These are phyloP conservation scores for Aspergillus fumigatus DNA, from an alignment of 2,329 filamentous ascomycete genomes.

Conservation along the genomic window DNA sequence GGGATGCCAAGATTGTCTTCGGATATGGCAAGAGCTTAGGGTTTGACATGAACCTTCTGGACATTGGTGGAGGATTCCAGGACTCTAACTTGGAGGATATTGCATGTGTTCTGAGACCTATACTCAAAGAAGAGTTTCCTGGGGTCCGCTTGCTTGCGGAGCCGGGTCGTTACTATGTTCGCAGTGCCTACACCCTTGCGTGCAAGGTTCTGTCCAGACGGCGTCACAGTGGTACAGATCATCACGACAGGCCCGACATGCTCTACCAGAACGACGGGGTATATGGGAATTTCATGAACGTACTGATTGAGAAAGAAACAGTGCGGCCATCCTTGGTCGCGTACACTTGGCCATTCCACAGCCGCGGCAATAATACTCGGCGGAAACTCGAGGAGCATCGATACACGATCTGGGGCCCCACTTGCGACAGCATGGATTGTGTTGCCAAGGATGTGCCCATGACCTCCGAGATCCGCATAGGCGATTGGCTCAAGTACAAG, in stretches of 20 bases:
- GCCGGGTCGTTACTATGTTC: constrained; percentile 22
- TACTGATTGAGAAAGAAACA: constrained; percentile 12
- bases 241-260: constrained; percentile 16
- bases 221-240: constrained; percentile 5
- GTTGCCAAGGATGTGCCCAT: constrained; percentile 13
- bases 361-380: background rate
- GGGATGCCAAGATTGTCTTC: constrained; percentile 15
- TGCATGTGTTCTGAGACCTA: constrained; percentile 6
- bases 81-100: constrained; percentile 16
- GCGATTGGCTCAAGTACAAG: constrained; percentile 24
- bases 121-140: constrained; percentile 7
- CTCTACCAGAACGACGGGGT: constrained; percentile 27
- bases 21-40: constrained; percentile 13
- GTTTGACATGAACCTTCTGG: constrained; percentile 16
- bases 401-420: constrained; percentile 28
- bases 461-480: constrained; percentile 15
- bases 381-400: constrained; percentile 5
- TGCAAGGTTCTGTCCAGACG: constrained; percentile 20
- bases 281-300: constrained; percentile 22
- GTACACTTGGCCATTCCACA: background rate
- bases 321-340: constrained; percentile 9
- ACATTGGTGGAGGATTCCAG: constrained; percentile 25
- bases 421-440: constrained; percentile 25
- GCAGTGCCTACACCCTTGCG: constrained; percentile 20
- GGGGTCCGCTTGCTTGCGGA: constrained; percentile 20